Percentiles rank a stretch among this genome's conserved stretches.
Evolutionary conservation across 2,329 filamentous ascomycete genomes (phyloP).

Genomic region (Aspergillus puulaauensis): DNA sequence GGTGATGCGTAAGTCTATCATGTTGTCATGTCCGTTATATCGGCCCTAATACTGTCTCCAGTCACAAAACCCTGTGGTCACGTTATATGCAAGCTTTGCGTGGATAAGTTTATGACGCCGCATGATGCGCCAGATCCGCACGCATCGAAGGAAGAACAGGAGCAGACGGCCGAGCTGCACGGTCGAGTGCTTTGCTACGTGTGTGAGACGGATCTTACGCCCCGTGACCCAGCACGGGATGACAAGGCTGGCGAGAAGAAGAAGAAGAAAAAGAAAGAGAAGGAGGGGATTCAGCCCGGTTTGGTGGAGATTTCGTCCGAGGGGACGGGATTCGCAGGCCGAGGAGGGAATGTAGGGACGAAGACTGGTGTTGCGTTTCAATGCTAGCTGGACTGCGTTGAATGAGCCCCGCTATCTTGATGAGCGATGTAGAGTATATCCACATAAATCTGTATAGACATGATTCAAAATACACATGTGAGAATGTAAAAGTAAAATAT

Average conservation of each 20-base stretch:
- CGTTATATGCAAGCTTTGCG: slow-evolving; percentile 82
- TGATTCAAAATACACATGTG: neutral
- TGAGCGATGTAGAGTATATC: neutral
- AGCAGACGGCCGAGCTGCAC: slow-evolving; percentile 30
- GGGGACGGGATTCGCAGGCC: slow-evolving; percentile 87
- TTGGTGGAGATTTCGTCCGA: slow-evolving; percentile 79
- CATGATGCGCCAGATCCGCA: slow-evolving; percentile 59
- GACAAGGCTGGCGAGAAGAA: slow-evolving; percentile 18
- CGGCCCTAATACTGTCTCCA: slow-evolving; percentile 15
- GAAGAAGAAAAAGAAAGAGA: slow-evolving; percentile 40
- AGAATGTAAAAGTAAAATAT: neutral
- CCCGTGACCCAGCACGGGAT: slow-evolving; percentile 30
- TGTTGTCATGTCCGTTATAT: neutral
- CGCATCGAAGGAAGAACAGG: slow-evolving; percentile 52
- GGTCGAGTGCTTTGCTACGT: slow-evolving; percentile 73
- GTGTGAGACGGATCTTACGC: slow-evolving; percentile 74
- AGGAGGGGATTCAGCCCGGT: slow-evolving; percentile 65
- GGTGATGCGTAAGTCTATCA: slow-evolving; percentile 57
- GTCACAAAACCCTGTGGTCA: slow-evolving; percentile 87
- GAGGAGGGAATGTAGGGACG: slow-evolving; percentile 79
- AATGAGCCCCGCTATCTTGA: too few species aligned
- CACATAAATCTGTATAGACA: neutral
- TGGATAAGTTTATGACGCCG: slow-evolving; percentile 76
- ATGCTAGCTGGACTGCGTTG: slow-evolving; percentile 53
- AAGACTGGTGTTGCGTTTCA: slow-evolving; percentile 79